Base-by-base conservation (phyloP, 2,329 filamentous ascomycete species). In the Colletotrichum sublineola region DNA sequence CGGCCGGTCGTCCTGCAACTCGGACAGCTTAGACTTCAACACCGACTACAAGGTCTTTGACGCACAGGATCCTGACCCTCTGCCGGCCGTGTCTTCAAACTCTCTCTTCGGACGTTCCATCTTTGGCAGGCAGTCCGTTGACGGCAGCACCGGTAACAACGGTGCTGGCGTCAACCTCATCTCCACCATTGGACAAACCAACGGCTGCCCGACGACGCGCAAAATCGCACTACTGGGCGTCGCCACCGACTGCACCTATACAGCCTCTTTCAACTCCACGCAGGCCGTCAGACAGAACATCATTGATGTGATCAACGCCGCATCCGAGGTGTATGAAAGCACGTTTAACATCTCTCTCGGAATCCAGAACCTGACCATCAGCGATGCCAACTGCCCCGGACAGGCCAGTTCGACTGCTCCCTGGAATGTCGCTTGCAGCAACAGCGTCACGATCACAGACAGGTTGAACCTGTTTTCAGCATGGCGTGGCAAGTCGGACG, bases 281-380 rank as follows among this genome's bases (percentile, higher is more conserved):
- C 85, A 89, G 63, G 85, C 89, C n/a, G 88, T 92, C 33, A 88
- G 91, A 68, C 81, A 88, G 74, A 96, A 96, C 79, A 88, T 99
- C 74, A 95, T 99, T 77, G 87, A 86, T 64, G 87, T 94, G 79
- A 93, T 99, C 80, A 98, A 97, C 83, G 87, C 91, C 56, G 96
- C 96, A 0, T 98, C 96, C 1, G 89, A 91, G 74, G 84, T 98
- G 12, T 99, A 96, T 79, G 96, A 99, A 81, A 90, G 87, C 76
- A 93, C 93, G 9, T 98, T 99, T 85, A 98, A 98, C 82, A 96
- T 99, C 77, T 96, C 95, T 0, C 90, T 99, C 46, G 96, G 95
- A 55, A 90, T 99, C 73, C 90, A 92, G 76, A 97, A 97, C 78
- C 82, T 99, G 65, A 93, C 94, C 40, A 89, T 98, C 73, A 94